phyloP scores from a whole-genome alignment of 768 basidiomycete genomes.

The Mycena galopus region DNA sequence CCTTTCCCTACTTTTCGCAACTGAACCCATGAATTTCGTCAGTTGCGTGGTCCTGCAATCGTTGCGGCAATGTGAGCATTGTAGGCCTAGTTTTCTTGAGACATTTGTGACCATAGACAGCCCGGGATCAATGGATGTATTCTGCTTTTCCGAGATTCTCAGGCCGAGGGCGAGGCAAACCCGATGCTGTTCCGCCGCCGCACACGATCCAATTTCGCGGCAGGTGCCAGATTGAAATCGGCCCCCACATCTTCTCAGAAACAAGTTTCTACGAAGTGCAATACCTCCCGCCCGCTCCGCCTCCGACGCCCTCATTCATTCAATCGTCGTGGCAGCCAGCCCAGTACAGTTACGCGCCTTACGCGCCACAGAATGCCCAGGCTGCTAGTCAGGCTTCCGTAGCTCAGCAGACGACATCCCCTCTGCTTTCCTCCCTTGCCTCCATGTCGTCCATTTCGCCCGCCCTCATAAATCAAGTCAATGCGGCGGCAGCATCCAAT shows the following conservation, averaged over 20 bases:
- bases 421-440: slow-evolving; percentile 60
- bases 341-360: slow-evolving; percentile 13
- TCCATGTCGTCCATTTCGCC: slow-evolving; percentile 66
- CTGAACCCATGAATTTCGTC: slow-evolving; percentile 13
- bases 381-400: slow-evolving; percentile 38
- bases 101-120: slow-evolving; percentile 29
- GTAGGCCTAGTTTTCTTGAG: slow-evolving; percentile 6
- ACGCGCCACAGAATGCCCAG: slow-evolving; percentile 32
- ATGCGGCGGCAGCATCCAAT: slow-evolving; percentile 73
- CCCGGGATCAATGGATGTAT: slow-evolving; percentile 74
- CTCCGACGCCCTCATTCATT: slow-evolving; percentile 19
- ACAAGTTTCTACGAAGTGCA: slow-evolving; percentile 82
- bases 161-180: slow-evolving; percentile 71
- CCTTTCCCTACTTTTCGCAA: not conserved
- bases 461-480: slow-evolving; percentile 72
- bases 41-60: slow-evolving; percentile 77
- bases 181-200: slow-evolving; percentile 69
- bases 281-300: slow-evolving; percentile 60
- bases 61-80: slow-evolving; percentile 73
- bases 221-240: slow-evolving; percentile 78
- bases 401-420: slow-evolving; percentile 47
- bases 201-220: slow-evolving; percentile 77
- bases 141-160: slow-evolving; percentile 81
- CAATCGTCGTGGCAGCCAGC: slow-evolving; percentile 28
- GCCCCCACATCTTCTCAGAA: slow-evolving; percentile 78